Evolutionary conservation across 1,284 basidiomycete genomes (phyloP), one percentile per base, ranked within the genome.

Genomic region (Ustilago hordei): DNA sequence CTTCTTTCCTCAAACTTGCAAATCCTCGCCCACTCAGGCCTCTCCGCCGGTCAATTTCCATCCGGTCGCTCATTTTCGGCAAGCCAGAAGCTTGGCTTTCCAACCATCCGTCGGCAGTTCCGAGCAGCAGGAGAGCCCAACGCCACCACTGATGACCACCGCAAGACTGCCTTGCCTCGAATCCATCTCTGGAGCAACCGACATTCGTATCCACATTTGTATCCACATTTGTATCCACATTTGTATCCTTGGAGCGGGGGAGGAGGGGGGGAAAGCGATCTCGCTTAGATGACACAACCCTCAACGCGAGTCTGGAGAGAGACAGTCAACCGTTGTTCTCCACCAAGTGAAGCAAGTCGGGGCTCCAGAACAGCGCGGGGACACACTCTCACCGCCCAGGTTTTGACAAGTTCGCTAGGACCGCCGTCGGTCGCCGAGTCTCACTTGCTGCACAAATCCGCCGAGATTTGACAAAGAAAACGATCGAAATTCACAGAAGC

Each of bases 401-500:
- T 38, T 55, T 41, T 35, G 38, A 55, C 48, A 50, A 50, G 9
- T 63, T 63, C 54, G 53, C n/a, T 43, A 50, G 61, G 62, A 13
- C 47, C 47, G 45, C 5, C 55, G 35, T 64, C 62, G 62, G 62
- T 64, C 62, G 62, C 38, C 19, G 50, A 53, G 62, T 64, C 31
- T 57, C 38, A 54, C 4, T 39, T 32, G 36, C 9, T 52, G 61
- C 61, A 56, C 34, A 38, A 38, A 55, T 32, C 48, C 28, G 28
- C 48, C 48, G 31, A 50, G 48, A 12, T 28, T 28, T n/a, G 48
- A 38, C 28, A 19, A 41, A 38, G 34, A 55, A 55, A 58, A 59
- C 23, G 13, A 58, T 47, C 45, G 7, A 48, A 48, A 19, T 36
- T 28, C 23, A 8, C 12, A 47, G 23, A 15, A 59, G 17, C 23